phyloP scores from a whole-genome alignment of 257 asterid species.

The Verbascum thapsus region DNA sequence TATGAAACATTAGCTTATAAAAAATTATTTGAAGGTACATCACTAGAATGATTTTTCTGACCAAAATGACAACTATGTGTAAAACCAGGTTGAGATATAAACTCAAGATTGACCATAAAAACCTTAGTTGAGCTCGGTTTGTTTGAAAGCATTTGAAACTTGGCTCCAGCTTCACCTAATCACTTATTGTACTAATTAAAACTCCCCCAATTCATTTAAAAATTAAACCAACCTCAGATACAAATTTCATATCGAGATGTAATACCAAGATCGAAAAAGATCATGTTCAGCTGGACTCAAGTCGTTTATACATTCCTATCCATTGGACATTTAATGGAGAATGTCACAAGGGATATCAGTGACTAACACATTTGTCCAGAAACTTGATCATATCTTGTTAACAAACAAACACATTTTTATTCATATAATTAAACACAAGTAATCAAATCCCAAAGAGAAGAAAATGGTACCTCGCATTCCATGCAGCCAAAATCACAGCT shows the following conservation, averaged over 20 bases:
- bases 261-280: too few relatives aligned
- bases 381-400: neutral
- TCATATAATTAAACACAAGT: conserved; percentile 3
- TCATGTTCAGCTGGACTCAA: too few relatives aligned
- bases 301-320: too few relatives aligned
- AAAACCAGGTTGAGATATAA: neutral
- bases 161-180: too few relatives aligned
- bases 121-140: too few relatives aligned
- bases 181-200: too few relatives aligned
- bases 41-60: neutral
- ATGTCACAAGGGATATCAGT: conserved; percentile 13
- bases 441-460: neutral
- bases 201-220: too few relatives aligned
- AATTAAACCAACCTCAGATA: too few relatives aligned
- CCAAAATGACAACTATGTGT: neutral
- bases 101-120: too few relatives aligned
- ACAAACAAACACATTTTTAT: neutral
- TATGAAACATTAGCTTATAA: conserved; percentile 11
- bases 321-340: neutral
- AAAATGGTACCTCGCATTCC: conserved; percentile 76
- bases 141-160: too few relatives aligned
- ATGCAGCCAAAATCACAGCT: conserved; percentile 91
- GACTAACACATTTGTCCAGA: neutral
- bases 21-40: neutral
- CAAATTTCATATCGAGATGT: too few relatives aligned